Evolutionary conservation across 306 rosid species (phyloP).

Genomic region (Vigna unguiculata): DNA sequence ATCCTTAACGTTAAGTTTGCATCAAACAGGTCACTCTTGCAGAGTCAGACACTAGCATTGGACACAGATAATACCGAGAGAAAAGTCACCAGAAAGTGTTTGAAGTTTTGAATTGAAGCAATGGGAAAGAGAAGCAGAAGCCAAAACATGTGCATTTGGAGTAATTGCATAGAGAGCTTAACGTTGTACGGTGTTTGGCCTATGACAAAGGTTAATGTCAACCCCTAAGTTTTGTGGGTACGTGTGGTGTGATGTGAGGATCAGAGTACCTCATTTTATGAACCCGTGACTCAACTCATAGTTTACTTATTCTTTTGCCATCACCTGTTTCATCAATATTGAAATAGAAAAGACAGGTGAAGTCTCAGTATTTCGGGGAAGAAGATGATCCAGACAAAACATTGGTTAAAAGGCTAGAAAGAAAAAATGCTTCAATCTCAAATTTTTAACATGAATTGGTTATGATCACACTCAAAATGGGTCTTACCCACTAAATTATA

Average conservation of each 20-base stretch:
- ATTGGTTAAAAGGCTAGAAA: too few species aligned
- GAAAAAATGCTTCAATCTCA: too few species aligned
- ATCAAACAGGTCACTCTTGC: conserved; percentile 21
- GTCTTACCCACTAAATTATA: too few species aligned
- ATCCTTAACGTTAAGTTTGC: conserved; percentile 41
- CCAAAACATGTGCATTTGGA: conserved; percentile 9
- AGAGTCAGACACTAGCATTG: conserved; percentile 44
- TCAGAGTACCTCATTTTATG: conserved; percentile 31
- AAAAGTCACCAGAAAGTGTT: conserved; percentile 28
- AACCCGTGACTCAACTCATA: conserved; percentile 47
- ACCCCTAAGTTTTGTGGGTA: background rate
- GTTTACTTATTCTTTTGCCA: background rate
- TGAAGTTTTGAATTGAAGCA: conserved; percentile 38
- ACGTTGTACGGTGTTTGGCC: conserved; percentile 7
- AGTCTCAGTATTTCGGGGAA: too few species aligned
- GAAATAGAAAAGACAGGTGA: too few species aligned
- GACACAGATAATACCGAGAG: conserved; percentile 40
- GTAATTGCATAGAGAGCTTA: background rate
- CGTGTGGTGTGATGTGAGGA: conserved; percentile 21
- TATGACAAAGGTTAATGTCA: conserved; percentile 35
- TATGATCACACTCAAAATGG: too few species aligned
- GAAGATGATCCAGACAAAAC: too few species aligned
- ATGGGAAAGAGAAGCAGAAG: conserved; percentile 2
- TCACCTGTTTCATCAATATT: background rate
- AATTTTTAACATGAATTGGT: too few species aligned